A percentile compares a stretch with the other conserved stretches of the same genome.
Conservation (phyloP, 2,329 filamentous ascomycete species). For the Diplocarpon rosae region DNA sequence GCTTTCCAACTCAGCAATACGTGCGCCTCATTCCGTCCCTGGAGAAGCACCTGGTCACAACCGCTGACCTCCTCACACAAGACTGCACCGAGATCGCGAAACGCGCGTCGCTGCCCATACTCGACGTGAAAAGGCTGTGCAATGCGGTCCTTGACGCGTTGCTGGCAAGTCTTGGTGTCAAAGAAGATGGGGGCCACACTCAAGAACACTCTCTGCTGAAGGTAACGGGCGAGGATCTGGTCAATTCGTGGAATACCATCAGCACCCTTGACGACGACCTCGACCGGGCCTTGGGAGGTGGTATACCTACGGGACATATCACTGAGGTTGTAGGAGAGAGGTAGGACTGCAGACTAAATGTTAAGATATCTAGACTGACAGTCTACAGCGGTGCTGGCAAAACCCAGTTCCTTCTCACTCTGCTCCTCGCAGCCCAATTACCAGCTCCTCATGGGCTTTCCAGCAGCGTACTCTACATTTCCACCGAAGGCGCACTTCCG, state of each 20-base stretch:
- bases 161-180: constrained; percentile 40
- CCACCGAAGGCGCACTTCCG: constrained; percentile 77
- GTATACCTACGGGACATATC: constrained; percentile 69
- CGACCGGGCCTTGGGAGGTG: constrained; percentile 63
- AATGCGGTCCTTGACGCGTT: constrained; percentile 56
- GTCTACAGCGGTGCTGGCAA: constrained; percentile 68
- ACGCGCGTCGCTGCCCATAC: constrained; percentile 69
- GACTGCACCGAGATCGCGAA: constrained; percentile 76
- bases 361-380: constrained; percentile 11
- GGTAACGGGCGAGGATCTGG: constrained; percentile 29
- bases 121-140: constrained; percentile 67
- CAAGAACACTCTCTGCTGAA: constrained; percentile 17
- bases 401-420: constrained; percentile 80
- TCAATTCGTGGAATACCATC: constrained; percentile 45
- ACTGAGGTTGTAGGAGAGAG: constrained; percentile 90
- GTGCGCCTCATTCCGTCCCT: constrained; percentile 67
- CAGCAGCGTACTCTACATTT: constrained; percentile 79
- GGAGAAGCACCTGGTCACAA: constrained; percentile 67
- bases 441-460: constrained; percentile 59
- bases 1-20: constrained; percentile 62
- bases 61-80: constrained; percentile 75
- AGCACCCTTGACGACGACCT: constrained; percentile 70
- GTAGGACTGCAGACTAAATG: constrained; percentile 28
- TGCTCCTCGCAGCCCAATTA: constrained; percentile 78
- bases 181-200: constrained; percentile 4